Evolutionary conservation across 345 rosid genomes (phyloP), one percentile per base, ranked within the genome.

Genomic region (rapeseed (Brassica napus)): DNA sequence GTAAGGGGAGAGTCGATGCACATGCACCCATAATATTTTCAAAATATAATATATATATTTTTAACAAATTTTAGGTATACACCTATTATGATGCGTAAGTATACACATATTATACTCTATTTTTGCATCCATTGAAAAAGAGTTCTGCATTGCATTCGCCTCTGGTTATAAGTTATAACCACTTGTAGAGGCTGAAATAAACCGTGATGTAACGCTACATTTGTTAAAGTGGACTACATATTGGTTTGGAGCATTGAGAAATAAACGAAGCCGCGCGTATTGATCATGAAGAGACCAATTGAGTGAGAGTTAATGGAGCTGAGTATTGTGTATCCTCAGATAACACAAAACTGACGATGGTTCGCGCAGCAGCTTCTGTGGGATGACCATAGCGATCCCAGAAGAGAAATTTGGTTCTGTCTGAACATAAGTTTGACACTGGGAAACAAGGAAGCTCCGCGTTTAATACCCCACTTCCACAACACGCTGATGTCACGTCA

Each of bases 361-460:
- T 73, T 0, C 69, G 49, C 69, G 87, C 85, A 23, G 86, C 82
- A 1, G 89, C 90, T 77, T 92, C 89, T 0, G 90, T 89, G 12
- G 97, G 94, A 84, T 92, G 97, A 44, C 80, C 80, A 26, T 42
- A 83, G 1, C 77, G 52, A 85, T 94, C 98, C 98, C 98, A 90
- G 28, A 89, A 94, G 1, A 89, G 12, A 84, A 87, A 91, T 55
- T 88, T 84, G 24, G 10, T 86, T 76, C 97, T 79, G 81, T 94
- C 86, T 32, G 87, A 15, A 73, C 98, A 92, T 61, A 80, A 82
- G 3, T 60, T 78, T 1, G 98, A 64, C 2, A 85, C 8, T 0
- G 94, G 97, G 30, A 86, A 4, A 72, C 97, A 94, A 11, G 92
- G 87, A 3, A 71, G 1, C 1, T 69, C 58, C 0, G 97, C 92